phyloP scores from a whole-genome alignment of 2,329 filamentous ascomycete species.

The Sclerotinia glacialis region DNA sequence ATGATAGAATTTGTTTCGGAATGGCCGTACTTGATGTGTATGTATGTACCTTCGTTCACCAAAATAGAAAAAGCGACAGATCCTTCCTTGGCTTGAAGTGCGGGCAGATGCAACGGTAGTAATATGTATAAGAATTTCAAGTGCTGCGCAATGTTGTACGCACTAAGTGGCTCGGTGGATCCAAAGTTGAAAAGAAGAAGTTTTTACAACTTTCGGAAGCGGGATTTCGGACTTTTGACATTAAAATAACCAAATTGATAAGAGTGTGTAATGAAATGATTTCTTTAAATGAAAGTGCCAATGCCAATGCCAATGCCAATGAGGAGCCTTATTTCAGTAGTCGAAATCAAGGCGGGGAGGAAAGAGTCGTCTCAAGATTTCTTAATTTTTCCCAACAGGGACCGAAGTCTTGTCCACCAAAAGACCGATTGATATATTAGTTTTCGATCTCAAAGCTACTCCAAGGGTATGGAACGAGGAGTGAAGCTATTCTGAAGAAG shows the following conservation, averaged over 20 bases:
- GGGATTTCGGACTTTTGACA: slow-evolving; percentile 7
- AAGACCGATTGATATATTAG: slow-evolving; percentile 12
- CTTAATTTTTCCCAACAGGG: background rate
- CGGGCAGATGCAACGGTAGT: slow-evolving; percentile 6
- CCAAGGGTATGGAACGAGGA: background rate
- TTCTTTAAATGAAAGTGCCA: background rate
- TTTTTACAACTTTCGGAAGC: background rate
- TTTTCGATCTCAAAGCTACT: slow-evolving; percentile 10
- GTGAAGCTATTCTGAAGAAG: background rate
- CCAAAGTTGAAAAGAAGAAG: background rate
- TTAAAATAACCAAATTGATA: background rate
- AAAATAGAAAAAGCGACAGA: slow-evolving; percentile 19
- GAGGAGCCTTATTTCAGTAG: slow-evolving; percentile 5
- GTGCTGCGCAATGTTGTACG: slow-evolving; percentile 6
- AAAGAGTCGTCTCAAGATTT: slow-evolving; percentile 1
- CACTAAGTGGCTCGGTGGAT: background rate
- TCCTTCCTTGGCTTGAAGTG: slow-evolving; percentile 17
- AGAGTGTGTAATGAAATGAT: background rate
- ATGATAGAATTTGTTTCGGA: background rate
- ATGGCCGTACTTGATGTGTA: background rate
- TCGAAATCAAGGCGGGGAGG: slow-evolving; percentile 11
- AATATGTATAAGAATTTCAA: background rate
- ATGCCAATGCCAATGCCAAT: background rate
- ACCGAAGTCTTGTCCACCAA: background rate
- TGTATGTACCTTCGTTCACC: slow-evolving; percentile 7